A percentile compares a stretch with the other conserved stretches of the same genome.
Conservation (phyloP, 2,329 filamentous ascomycete genomes). For the Botrytis pseudocinerea region DNA sequence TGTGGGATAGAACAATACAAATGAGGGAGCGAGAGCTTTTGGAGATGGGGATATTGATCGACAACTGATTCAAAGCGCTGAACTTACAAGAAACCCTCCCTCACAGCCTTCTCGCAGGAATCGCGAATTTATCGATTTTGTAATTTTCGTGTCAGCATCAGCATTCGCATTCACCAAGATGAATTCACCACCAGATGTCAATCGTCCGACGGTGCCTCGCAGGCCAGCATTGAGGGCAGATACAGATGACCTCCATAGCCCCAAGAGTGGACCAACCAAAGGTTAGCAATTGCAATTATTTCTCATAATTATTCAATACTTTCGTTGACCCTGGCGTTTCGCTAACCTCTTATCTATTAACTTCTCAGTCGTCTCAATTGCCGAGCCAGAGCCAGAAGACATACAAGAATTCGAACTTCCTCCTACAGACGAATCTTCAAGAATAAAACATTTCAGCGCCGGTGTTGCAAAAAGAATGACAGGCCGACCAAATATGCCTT, state of each 20-base stretch:
- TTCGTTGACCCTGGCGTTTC: neutral
- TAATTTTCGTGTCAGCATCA: neutral
- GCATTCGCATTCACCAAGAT: constrained; percentile 11
- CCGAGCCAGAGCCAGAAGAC: constrained; percentile 34
- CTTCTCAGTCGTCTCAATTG: constrained; percentile 39
- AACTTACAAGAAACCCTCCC: neutral
- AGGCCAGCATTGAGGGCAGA: constrained; percentile 22
- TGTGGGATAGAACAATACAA: neutral
- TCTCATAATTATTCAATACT: constrained; percentile 2
- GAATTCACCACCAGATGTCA: constrained; percentile 17
- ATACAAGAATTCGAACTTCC: constrained; percentile 25
- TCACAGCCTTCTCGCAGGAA: neutral
- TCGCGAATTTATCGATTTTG: neutral
- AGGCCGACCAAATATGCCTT: constrained; percentile 32
- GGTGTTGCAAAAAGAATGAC: constrained; percentile 34
- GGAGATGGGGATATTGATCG: neutral
- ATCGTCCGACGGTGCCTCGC: constrained; percentile 12
- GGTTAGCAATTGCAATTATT: constrained; percentile 30
- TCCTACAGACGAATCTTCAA: constrained; percentile 30
- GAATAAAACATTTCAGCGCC: constrained; percentile 36
- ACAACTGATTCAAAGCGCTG: neutral
- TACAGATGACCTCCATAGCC: constrained; percentile 29
- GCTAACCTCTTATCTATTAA: constrained; percentile 25
- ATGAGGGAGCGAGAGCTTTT: neutral
- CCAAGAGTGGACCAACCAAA: constrained; percentile 36